Percentiles rank a stretch among this genome's conserved stretches.
Evolutionary conservation across 2,329 filamentous ascomycete species (phyloP).

Genomic region (Colletotrichum destructivum): DNA sequence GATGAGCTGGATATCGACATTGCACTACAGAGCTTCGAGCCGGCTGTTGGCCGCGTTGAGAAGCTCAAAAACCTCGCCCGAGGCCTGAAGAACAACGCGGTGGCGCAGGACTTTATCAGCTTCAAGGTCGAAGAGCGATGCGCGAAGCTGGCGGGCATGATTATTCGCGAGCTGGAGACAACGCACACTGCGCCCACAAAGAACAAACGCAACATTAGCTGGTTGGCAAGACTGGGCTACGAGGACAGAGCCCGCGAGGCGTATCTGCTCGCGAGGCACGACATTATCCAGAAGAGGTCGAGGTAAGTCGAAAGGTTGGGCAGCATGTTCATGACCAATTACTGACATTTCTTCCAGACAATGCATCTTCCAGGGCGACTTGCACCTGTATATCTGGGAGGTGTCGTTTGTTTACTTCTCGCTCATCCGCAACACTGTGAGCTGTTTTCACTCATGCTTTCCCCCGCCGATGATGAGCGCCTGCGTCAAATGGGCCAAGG

Average conservation of each 20-base stretch:
- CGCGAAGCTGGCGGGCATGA: conserved; percentile 79
- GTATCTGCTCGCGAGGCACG: conserved; percentile 85
- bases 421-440: conserved; percentile 92
- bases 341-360: conserved; percentile 68
- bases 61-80: conserved; percentile 85
- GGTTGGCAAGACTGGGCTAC: conserved; percentile 89
- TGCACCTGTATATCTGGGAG: conserved; percentile 94
- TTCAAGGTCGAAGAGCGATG: conserved; percentile 92
- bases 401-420: conserved; percentile 97
- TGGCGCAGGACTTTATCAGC: conserved; percentile 92
- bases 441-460: conserved; percentile 90
- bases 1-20: conserved; percentile 98
- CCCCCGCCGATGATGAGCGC: conserved; percentile 90
- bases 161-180: conserved; percentile 83
- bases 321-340: background rate
- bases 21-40: conserved; percentile 89
- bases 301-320: conserved; percentile 69
- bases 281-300: conserved; percentile 84
- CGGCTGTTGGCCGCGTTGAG: conserved; percentile 87
- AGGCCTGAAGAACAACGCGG: conserved; percentile 85
- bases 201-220: conserved; percentile 85
- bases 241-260: conserved; percentile 91
- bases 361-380: conserved; percentile 94
- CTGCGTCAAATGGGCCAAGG: conserved; percentile 98
- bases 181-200: conserved; percentile 83